phyloP scores from a whole-genome alignment of 2,329 filamentous ascomycete species.

The Calonectria pauciramosa region DNA sequence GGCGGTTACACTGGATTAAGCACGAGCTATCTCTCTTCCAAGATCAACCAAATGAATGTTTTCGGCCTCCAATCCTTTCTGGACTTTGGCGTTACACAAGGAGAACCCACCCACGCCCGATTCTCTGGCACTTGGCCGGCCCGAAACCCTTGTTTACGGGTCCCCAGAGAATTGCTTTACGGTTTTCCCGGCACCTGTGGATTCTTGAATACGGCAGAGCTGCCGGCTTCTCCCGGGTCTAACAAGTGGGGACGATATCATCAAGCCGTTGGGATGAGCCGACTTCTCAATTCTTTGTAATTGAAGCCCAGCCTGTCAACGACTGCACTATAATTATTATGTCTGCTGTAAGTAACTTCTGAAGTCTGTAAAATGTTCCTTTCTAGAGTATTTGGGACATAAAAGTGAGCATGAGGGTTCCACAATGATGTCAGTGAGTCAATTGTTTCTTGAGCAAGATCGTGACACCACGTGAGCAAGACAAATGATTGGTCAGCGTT shows the following conservation, averaged over 20 bases:
- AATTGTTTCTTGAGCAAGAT: constrained; percentile 33
- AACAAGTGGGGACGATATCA: not conserved
- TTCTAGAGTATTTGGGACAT: not conserved
- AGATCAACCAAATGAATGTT: not conserved
- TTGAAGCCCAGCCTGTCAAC: not conserved
- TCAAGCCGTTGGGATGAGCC: not conserved
- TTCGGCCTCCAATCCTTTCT: not conserved
- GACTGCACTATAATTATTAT: not conserved
- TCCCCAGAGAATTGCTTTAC: not conserved
- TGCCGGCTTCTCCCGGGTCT: constrained; percentile 1
- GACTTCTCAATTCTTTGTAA: not conserved
- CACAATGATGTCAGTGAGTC: constrained; percentile 45
- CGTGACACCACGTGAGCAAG: constrained; percentile 47
- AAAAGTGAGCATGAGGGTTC: not conserved
- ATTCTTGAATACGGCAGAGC: constrained; percentile 5
- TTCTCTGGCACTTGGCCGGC: not conserved
- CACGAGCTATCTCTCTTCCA: not conserved
- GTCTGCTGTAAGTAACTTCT: not conserved
- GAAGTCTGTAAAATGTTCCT: not conserved
- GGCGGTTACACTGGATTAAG: not conserved
- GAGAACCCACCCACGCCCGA: not conserved
- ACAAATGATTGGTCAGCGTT: constrained; percentile 47
- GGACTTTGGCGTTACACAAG: not conserved
- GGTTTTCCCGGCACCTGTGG: not conserved
- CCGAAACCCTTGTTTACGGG: not conserved